Evolutionary conservation across 2,329 filamentous ascomycete species (phyloP).

Genomic region (Beauveria scarabaeidicola): DNA sequence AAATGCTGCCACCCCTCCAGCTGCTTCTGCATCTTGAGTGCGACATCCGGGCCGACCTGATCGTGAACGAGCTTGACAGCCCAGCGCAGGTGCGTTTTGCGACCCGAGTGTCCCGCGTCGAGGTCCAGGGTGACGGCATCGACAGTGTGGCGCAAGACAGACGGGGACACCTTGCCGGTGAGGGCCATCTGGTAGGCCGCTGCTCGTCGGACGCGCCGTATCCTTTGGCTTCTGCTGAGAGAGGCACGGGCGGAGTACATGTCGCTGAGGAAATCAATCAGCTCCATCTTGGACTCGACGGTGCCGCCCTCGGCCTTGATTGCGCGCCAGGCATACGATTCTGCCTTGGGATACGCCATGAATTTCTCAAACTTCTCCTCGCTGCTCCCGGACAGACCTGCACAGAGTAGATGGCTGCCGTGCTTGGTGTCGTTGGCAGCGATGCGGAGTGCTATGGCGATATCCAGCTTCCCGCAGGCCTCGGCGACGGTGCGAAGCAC

Average conservation of each 20-base stretch:
- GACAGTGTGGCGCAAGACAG: constrained; percentile 21
- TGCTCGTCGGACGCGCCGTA: constrained; percentile 23
- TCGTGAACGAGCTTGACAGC: constrained; percentile 20
- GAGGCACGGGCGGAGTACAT: constrained; percentile 22
- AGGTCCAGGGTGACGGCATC: constrained; percentile 25
- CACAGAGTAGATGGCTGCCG: neutral
- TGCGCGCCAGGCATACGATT: constrained; percentile 2
- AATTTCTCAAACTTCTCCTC: neutral
- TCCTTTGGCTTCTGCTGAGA: constrained; percentile 22
- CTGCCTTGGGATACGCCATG: neutral
- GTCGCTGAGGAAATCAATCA: constrained; percentile 23
- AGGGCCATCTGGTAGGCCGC: constrained; percentile 19
- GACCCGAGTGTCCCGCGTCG: constrained; percentile 24
- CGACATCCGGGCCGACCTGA: constrained; percentile 15
- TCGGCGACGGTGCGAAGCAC: neutral
- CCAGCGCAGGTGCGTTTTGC: constrained; percentile 23
- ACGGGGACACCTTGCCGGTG: constrained; percentile 17
- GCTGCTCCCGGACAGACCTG: neutral
- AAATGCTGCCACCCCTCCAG: constrained; percentile 20
- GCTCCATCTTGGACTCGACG: constrained; percentile 16
- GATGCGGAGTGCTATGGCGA: neutral
- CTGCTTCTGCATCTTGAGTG: constrained; percentile 12
- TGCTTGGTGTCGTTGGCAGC: neutral
- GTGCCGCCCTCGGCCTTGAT: constrained; percentile 3
- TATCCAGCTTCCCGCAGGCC: neutral